Evolutionary conservation across 441 rosid species (phyloP), one percentile per base, ranked within the genome.

Genomic region (Populus hybrid): DNA sequence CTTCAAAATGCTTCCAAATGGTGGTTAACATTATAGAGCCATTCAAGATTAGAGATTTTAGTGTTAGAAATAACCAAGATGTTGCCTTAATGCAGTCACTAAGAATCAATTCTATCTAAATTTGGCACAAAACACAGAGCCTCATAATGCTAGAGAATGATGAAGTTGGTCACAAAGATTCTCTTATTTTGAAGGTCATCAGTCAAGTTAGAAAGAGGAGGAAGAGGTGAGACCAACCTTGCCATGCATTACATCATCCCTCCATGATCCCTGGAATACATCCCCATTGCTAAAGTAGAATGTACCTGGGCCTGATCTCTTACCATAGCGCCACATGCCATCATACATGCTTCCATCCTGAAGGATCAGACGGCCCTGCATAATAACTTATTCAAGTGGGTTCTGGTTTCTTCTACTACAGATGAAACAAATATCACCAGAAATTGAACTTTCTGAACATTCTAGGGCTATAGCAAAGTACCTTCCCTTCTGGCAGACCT

Each of bases 401-500:
- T 64, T 66, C 80, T 72, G 59, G 32, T 70, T 63, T 67, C 50
- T 34, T 79, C 73, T 74, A 75, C 42, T 65, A 59, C 14, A 71
- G 14, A 64, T 73, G 32, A 77, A 75, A 76, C 26, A 80, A 74
- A 70, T 34, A 74, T 80, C 61, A 23, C 61, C 63, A 77, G 12
- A 75, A 82, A 79, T 21, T 34, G 28, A n/a, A 75, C 70, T 81
- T 72, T 78, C 36, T 64, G 70, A 16, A 72, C 8, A 50, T 9
- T 65, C 20, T 63, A 80, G 76, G 34, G 66, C 69, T 34, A 71
- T 3, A 35, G 38, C 6, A 76, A 21, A 67, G 69, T 87, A 95
- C 99, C 95, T 95, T 95, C 85, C 98, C 99, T 87, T 95, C 98
- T 40, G 99, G 99, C 85, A 95, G 98, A 81, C 99, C 98, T 71